Evolutionary conservation across 164 flowering plant genomes (phyloP).

Genomic region (Nymphaea colorata): DNA sequence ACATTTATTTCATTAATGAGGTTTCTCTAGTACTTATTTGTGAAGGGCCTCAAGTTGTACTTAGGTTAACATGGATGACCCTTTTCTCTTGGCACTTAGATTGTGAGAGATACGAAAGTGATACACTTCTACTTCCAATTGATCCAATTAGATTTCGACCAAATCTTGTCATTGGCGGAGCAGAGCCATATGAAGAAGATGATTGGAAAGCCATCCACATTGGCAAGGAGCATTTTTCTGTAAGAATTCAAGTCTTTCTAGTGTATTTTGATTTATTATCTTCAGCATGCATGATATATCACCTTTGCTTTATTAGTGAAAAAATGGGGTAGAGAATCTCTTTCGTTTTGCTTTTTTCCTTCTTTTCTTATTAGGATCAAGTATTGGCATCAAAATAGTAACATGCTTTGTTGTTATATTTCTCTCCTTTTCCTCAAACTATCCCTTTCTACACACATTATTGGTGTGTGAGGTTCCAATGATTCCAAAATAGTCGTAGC

Average conservation of each 20-base stretch:
- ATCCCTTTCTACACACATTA: too few species aligned
- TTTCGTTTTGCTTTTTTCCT: too few species aligned
- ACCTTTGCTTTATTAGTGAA: too few species aligned
- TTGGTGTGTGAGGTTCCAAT: too few species aligned
- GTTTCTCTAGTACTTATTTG: background rate
- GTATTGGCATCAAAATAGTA: too few species aligned
- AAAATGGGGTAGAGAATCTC: too few species aligned
- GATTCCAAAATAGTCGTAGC: too few species aligned
- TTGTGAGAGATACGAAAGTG: slow-evolving; percentile 22
- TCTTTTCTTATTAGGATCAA: too few species aligned
- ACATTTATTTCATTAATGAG: background rate
- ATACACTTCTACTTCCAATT: slow-evolving; percentile 20
- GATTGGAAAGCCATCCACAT: slow-evolving; percentile 56
- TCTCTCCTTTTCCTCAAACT: too few species aligned
- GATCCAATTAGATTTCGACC: slow-evolving; percentile 80
- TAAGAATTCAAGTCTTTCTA: slow-evolving; percentile 16
- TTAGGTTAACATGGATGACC: background rate
- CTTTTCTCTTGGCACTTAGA: background rate
- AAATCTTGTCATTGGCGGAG: slow-evolving; percentile 73
- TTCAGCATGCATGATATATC: too few species aligned
- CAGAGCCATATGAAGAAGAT: slow-evolving; percentile 77
- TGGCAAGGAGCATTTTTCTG: slow-evolving; percentile 45
- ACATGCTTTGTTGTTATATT: too few species aligned
- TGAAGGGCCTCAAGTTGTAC: background rate
- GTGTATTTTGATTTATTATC: background rate